Base-by-base conservation (phyloP, 768 basidiomycete species). In the Serpula lacrymans region DNA sequence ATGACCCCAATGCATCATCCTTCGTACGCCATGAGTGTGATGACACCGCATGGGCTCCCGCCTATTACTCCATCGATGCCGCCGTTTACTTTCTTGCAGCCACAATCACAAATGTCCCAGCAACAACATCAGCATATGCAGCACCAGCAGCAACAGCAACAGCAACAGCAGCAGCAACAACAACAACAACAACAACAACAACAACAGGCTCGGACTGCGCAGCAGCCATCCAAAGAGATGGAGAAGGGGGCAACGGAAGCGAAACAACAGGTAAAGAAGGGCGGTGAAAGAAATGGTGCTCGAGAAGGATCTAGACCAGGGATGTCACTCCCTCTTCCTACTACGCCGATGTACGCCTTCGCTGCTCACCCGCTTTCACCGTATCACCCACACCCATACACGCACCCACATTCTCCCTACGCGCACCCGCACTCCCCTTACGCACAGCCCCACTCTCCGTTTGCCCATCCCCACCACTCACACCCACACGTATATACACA, bases 31-130 rank as follows among this genome's bases (percentile, higher is more conserved):
- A 22, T 43, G 8, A 40, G 62, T 30, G 59, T 68, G 23, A 70
- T 82, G 46, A 88, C 85, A 8, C 84, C 84, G n/a, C 78, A 82
- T 47, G 86, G 88, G 0, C 66, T 92, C n/a, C 88, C 88, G 11
- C 86, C 89, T 2, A 91, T 96, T 54, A 96, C 94, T n/a, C 93
- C 94, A 0, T 88, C 86, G 45, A 97, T 98, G 94, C 95, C 95
- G 1, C 82, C 90, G 5, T 98, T 96, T 65, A 83, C 81, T 10
- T 94, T 96, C 62, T 70, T 84, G 26, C 72, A 78, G 13, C 78
- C 77, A 29, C 74, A 54, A 53, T 68, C 32, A 12, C 52, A 46
- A 23, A 23, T 37, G 28, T 49, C 35, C 5, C 47, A 50, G 13
- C 43, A 31, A 9, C 65, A 58, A 24, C 11, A 16, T 26, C 45